phyloP scores from a whole-genome alignment of 2,329 filamentous ascomycete genomes.

The Ilyonectria robusta region DNA sequence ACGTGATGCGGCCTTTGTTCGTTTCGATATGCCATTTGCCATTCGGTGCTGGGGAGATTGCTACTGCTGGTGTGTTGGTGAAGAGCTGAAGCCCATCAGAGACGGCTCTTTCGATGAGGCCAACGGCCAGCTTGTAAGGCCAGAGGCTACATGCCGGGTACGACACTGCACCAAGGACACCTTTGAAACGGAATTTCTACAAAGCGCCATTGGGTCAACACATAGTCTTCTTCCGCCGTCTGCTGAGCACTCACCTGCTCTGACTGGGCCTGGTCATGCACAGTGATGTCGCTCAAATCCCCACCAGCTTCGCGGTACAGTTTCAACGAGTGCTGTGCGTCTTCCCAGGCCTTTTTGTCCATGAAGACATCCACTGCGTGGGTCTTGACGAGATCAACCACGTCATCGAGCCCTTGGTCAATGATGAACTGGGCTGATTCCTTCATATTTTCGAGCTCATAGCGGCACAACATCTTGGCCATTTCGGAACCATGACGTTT shows the following conservation, averaged over 20 bases:
- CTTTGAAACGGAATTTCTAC: conserved; percentile 1
- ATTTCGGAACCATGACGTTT: background rate
- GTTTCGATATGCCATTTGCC: background rate
- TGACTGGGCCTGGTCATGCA: background rate
- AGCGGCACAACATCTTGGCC: background rate
- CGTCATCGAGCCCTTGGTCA: background rate
- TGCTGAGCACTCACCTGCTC: background rate
- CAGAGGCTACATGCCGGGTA: conserved; percentile 9
- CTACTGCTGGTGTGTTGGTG: conserved; percentile 4
- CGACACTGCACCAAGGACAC: background rate
- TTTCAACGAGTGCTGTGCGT: background rate
- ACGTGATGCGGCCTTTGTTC: background rate
- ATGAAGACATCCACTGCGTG: background rate
- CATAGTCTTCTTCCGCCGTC: background rate
- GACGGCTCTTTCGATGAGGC: background rate
- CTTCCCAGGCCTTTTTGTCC: background rate
- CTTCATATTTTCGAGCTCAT: conserved; percentile 3
- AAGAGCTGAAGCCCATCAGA: conserved; percentile 3
- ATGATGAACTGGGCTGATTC: conserved; percentile 1
- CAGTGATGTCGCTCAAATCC: background rate
- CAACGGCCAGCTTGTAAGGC: conserved; percentile 3
- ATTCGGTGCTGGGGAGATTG: background rate
- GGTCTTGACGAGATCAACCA: background rate
- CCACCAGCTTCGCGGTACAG: background rate
- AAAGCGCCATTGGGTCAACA: background rate